Evolutionary conservation across 106 monocot genomes (phyloP).

Genomic region (Phalaenopsis equestris): DNA sequence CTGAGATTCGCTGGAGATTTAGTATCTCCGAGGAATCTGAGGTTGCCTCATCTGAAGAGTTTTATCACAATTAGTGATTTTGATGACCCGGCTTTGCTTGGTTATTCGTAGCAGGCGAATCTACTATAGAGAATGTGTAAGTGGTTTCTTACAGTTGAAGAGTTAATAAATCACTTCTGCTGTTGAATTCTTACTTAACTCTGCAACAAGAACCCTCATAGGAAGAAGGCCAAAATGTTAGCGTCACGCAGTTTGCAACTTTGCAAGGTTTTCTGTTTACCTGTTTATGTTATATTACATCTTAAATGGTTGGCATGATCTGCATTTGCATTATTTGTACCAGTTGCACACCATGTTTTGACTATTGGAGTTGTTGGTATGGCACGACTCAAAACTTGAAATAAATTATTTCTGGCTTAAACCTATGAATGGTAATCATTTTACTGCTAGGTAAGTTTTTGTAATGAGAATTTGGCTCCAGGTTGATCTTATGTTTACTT

Average conservation of each 20-base stretch:
- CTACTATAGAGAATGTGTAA: background rate
- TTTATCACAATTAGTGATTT: background rate
- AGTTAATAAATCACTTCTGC: background rate
- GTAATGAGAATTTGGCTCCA: background rate
- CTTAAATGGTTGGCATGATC: background rate
- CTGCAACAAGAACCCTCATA: background rate
- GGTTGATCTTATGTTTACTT: background rate
- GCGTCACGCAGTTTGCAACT: background rate
- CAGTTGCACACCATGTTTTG: background rate
- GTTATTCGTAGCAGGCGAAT: background rate
- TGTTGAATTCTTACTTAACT: background rate
- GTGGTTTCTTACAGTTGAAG: background rate
- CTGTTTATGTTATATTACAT: background rate
- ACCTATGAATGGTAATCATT: background rate
- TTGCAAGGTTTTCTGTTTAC: background rate
- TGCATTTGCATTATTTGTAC: background rate
- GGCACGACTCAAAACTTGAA: background rate
- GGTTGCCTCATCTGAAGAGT: background rate
- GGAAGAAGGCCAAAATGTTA: background rate
- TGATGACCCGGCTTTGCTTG: background rate
- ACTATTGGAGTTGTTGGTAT: background rate
- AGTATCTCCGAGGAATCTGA: conserved; percentile 3
- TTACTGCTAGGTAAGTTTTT: background rate
- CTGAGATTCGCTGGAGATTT: conserved; percentile 9
- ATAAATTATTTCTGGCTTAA: background rate